Evolutionary conservation across 1,139 yeast genomes (phyloP).

Genomic region (Blastobotrys capitulatus): DNA sequence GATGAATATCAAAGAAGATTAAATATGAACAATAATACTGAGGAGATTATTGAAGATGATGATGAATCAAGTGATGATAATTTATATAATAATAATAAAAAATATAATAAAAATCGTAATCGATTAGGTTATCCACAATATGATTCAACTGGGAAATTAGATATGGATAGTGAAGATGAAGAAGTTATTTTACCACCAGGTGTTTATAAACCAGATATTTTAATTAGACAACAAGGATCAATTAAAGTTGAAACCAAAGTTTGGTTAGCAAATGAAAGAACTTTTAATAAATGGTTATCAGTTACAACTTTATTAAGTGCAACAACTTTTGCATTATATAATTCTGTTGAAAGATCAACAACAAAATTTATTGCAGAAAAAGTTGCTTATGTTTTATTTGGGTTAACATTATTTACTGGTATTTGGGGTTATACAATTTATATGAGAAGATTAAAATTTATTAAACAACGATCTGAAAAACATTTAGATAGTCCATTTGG

Average conservation of each 20-base stretch:
- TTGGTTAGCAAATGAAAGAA: slow-evolving; percentile 97
- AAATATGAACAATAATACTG: background rate
- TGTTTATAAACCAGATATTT: slow-evolving; percentile 70
- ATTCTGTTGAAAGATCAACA: slow-evolving; percentile 62
- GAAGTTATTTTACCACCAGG: slow-evolving; percentile 87
- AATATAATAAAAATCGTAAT: background rate
- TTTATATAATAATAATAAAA: slow-evolving; percentile 10
- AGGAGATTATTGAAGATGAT: slow-evolving; percentile 19
- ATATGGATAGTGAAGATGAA: slow-evolving; percentile 82
- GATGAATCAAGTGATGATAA: slow-evolving; percentile 30
- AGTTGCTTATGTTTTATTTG: slow-evolving; percentile 77
- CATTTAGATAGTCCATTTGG: slow-evolving; percentile 90
- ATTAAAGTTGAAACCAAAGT: slow-evolving; percentile 94
- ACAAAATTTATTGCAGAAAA: slow-evolving; percentile 35
- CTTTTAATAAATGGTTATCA: slow-evolving; percentile 92
- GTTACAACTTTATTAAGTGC: slow-evolving; percentile 86
- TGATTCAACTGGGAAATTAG: slow-evolving; percentile 31
- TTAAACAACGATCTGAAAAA: slow-evolving; percentile 73
- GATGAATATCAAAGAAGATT: slow-evolving; percentile 15
- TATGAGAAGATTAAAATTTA: slow-evolving; percentile 62
- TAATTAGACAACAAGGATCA: slow-evolving; percentile 86
- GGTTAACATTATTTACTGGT: slow-evolving; percentile 73
- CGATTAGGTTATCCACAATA: slow-evolving; percentile 18
- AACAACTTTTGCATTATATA: slow-evolving; percentile 76
- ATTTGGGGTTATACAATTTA: slow-evolving; percentile 86